Conservation (phyloP, 108 stramenopile species). For the Cyclotella kingstonii region DNA sequence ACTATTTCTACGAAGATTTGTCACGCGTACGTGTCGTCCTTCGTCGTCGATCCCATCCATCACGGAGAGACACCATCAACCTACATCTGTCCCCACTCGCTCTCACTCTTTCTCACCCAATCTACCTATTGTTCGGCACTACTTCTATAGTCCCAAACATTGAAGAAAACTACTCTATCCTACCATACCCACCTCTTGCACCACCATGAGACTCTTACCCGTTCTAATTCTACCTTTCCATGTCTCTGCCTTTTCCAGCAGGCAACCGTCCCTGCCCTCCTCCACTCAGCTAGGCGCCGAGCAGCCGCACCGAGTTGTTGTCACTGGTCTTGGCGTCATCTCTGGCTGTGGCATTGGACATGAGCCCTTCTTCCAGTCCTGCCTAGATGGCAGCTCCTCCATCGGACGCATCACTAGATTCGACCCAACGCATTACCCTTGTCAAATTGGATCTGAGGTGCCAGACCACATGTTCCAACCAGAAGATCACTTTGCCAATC, state of each 20-base stretch:
- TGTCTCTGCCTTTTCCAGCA: slow-evolving; percentile 20
- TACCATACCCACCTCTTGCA: neutral
- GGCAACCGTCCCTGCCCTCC: slow-evolving; percentile 13
- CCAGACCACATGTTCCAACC: slow-evolving; percentile 87
- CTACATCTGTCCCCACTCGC: too few relatives aligned
- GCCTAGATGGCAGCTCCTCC: slow-evolving; percentile 73
- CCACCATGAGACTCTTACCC: slow-evolving; percentile 12
- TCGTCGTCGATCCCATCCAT: too few relatives aligned
- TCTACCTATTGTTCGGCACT: too few relatives aligned
- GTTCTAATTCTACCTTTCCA: slow-evolving; percentile 3
- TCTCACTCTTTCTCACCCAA: too few relatives aligned
- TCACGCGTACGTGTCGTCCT: too few relatives aligned
- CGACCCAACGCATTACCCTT: slow-evolving; percentile 82
- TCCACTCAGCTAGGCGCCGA: slow-evolving; percentile 12
- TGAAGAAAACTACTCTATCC: neutral
- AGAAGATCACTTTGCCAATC: slow-evolving; percentile 77
- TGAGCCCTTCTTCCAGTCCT: slow-evolving; percentile 78
- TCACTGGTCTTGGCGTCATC: slow-evolving; percentile 93
- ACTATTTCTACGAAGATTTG: too few relatives aligned
- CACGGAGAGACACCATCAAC: too few relatives aligned
- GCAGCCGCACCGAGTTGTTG: slow-evolving; percentile 70
- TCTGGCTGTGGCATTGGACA: slow-evolving; percentile 89
- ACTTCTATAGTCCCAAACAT: neutral
- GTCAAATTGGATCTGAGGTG: slow-evolving; percentile 87
- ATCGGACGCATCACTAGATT: slow-evolving; percentile 71